phyloP scores from a whole-genome alignment of 352 stramenopile species.

The Aphanomyces astaci region DNA sequence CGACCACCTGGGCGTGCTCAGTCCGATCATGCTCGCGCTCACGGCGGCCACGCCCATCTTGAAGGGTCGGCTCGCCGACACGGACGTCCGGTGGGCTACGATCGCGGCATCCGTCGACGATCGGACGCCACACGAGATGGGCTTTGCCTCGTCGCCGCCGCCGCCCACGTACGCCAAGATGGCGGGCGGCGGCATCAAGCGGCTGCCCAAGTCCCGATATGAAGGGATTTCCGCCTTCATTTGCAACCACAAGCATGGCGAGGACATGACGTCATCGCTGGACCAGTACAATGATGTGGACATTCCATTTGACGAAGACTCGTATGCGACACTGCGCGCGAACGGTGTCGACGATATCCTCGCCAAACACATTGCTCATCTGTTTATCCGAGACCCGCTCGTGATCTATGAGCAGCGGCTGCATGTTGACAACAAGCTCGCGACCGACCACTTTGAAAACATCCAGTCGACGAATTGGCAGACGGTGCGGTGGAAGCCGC shows the following conservation, averaged over 20 bases:
- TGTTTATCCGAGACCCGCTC: conserved; percentile 98
- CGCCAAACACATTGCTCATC: conserved; percentile 95
- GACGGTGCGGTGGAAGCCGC: conserved; percentile 99
- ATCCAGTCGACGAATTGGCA: conserved; percentile 99
- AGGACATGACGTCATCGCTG: conserved; percentile 62
- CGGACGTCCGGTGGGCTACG: conserved; percentile 92
- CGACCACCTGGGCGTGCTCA: conserved; percentile 98
- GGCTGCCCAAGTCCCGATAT: conserved; percentile 94
- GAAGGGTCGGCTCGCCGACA: conserved; percentile 89
- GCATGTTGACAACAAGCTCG: conserved; percentile 68
- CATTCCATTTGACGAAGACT: conserved; percentile 91
- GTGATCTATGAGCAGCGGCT: conserved; percentile 91
- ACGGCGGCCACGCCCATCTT: conserved; percentile 98
- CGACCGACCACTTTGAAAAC: conserved; percentile 98
- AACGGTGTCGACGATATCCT: conserved; percentile 93
- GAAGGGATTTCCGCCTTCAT: conserved; percentile 87
- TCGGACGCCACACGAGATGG: conserved; percentile 76
- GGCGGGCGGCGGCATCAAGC: conserved; percentile 87
- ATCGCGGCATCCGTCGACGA: conserved; percentile 98
- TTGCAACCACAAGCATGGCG: conserved; percentile 83
- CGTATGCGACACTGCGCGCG: conserved; percentile 84
- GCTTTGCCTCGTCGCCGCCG: conserved; percentile 35
- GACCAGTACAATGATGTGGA: conserved; percentile 93
- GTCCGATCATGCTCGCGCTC: conserved; percentile 97
- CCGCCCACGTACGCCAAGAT: conserved; percentile 82